Percentiles rank a stretch among this genome's conserved stretches.
These are phyloP conservation scores for Diplodia sapinea DNA, from an alignment of 2,329 filamentous ascomycete species.

Conservation along the genomic window DNA sequence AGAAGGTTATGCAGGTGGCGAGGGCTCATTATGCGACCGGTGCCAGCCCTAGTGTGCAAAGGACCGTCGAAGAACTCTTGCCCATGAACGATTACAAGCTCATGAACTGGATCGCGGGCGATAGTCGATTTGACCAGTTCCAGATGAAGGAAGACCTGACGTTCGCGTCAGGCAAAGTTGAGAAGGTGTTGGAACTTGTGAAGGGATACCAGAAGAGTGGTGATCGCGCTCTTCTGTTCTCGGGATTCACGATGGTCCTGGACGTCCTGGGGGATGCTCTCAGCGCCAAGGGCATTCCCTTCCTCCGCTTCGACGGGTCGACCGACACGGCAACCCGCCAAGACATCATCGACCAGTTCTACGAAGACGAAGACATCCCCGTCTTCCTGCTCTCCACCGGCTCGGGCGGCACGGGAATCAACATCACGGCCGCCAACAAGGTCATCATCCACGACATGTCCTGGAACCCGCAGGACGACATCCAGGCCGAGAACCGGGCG, in stretches of 20 bases:
- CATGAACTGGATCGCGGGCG: no score
- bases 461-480: constrained; percentile 98
- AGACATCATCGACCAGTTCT: constrained; percentile 85
- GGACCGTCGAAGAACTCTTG: constrained; percentile 61
- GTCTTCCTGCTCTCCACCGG: constrained; percentile 94
- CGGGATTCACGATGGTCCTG: constrained; percentile 89
- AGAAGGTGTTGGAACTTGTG: constrained; percentile 77
- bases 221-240: constrained; percentile 89
- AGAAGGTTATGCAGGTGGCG: constrained; percentile 76
- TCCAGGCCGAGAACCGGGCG: constrained; percentile 97
- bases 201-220: constrained; percentile 75
- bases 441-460: constrained; percentile 95
- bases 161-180: constrained; percentile 84
- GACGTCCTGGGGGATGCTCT: constrained; percentile 88
- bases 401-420: constrained; percentile 95
- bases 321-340: constrained; percentile 85
- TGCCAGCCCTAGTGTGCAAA: constrained; percentile 55
- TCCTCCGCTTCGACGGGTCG: constrained; percentile 83
- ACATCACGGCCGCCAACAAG: constrained; percentile 93
- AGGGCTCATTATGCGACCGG: constrained; percentile 76
- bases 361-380: constrained; percentile 74
- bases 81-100: constrained; percentile 60
- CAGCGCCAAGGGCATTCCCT: constrained; percentile 72
- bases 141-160: constrained; percentile 66
- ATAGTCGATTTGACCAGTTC: constrained; percentile 43